Percentiles rank a stretch among this genome's conserved stretches.
phyloP scores from a whole-genome alignment of 805 yeast species.

The Kodamaea nitidulidarum region DNA sequence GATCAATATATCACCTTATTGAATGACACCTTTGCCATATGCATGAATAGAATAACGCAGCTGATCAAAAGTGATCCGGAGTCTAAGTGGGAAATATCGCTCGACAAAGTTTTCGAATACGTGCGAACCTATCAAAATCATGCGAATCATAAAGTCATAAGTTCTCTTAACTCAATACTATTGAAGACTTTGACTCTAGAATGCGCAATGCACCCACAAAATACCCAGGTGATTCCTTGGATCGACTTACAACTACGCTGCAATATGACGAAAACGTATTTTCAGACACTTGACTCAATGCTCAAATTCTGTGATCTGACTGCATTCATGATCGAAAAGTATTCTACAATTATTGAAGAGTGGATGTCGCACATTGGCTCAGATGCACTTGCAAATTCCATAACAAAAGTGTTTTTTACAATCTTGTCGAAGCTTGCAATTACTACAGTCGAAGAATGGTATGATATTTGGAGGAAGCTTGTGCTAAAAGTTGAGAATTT shows the following conservation, averaged over 20 bases:
- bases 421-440: conserved; percentile 16
- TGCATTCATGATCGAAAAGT: conserved; percentile 35
- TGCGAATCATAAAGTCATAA: conserved; percentile 65
- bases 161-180: conserved; percentile 62
- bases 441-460: conserved; percentile 37
- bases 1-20: conserved; percentile 14
- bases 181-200: conserved; percentile 43
- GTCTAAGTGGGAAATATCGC: conserved; percentile 14
- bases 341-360: conserved; percentile 44
- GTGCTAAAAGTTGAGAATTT: conserved; percentile 31
- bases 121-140: conserved; percentile 69
- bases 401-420: conserved; percentile 53
- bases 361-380: conserved; percentile 51
- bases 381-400: conserved; percentile 61
- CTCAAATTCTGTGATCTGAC: conserved; percentile 44
- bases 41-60: conserved; percentile 58
- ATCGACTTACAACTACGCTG: conserved; percentile 33
- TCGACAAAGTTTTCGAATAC: conserved; percentile 43
- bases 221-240: conserved; percentile 36
- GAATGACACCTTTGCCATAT: conserved; percentile 58
- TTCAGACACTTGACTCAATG: conserved; percentile 55
- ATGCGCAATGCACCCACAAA: background rate
- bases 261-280: conserved; percentile 55
- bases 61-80: conserved; percentile 9
- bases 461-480: conserved; percentile 46